Percentiles rank a stretch among this genome's conserved stretches.
Conservation (phyloP, 352 stramenopile species). For the Aphanomyces euteiches region DNA sequence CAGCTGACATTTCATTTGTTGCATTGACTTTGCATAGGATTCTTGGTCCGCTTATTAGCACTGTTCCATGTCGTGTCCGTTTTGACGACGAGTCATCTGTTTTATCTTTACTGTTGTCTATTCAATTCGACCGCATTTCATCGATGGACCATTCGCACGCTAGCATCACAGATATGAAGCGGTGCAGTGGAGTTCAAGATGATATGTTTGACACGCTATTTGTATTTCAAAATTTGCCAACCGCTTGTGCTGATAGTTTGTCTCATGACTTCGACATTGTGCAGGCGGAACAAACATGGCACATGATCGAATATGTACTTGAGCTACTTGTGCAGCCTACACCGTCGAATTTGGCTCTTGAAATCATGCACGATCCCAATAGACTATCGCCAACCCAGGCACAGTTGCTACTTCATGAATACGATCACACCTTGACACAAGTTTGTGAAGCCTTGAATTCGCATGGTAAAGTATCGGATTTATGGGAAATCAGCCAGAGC, state of each 20-base stretch:
- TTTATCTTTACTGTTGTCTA: too few relatives aligned
- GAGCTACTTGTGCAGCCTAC: too few relatives aligned
- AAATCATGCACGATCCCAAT: too few relatives aligned
- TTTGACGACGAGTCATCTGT: background rate
- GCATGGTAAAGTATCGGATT: too few relatives aligned
- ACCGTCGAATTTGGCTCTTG: too few relatives aligned
- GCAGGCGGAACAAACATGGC: background rate
- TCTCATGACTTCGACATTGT: background rate
- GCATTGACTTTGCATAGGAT: background rate
- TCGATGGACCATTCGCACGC: background rate
- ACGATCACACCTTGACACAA: too few relatives aligned
- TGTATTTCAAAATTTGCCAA: background rate
- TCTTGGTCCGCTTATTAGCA: background rate
- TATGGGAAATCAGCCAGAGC: background rate
- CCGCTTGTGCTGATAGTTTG: background rate
- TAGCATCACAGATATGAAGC: slow-evolving; percentile 12
- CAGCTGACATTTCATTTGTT: background rate
- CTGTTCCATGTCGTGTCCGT: background rate
- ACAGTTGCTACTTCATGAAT: too few relatives aligned
- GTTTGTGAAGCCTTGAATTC: too few relatives aligned
- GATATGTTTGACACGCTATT: slow-evolving; percentile 13
- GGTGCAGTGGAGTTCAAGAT: background rate
- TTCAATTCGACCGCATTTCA: background rate
- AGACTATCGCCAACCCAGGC: too few relatives aligned
- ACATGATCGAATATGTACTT: too few relatives aligned